A percentile compares a stretch with the other conserved stretches of the same genome.
Conservation (phyloP, 2,329 filamentous ascomycete genomes). For the Tolypocladium paradoxum region DNA sequence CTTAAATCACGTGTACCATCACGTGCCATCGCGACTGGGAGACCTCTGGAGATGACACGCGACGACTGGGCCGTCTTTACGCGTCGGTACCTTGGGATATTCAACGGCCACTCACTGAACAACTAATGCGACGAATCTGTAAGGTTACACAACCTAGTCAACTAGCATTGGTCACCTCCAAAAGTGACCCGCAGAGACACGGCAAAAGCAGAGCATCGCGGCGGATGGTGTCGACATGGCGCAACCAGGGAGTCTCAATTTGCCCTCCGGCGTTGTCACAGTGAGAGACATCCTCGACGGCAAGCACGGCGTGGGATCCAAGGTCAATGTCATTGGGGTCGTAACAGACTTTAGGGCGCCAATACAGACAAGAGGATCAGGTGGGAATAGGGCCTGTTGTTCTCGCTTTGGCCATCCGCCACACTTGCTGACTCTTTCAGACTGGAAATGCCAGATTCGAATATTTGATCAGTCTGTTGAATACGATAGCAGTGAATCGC, state of each 20-base stretch:
- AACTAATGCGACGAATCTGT: neutral
- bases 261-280: constrained; percentile 14
- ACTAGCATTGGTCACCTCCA: too few species aligned
- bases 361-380: constrained; percentile 36
- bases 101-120: neutral
- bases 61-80: neutral
- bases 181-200: too few species aligned
- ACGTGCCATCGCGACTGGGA: constrained; percentile 15
- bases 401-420: neutral
- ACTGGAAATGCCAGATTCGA: constrained; percentile 49
- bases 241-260: neutral
- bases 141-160: neutral
- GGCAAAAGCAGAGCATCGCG: neutral
- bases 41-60: neutral
- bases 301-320: constrained; percentile 12
- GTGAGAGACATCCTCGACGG: constrained; percentile 34
- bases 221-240: neutral
- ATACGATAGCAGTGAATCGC: constrained; percentile 22
- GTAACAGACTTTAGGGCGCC: constrained; percentile 54
- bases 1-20: constrained; percentile 9
- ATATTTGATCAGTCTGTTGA: constrained; percentile 49
- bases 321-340: constrained; percentile 57
- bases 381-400: constrained; percentile 19
- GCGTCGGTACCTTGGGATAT: neutral
- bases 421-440: constrained; percentile 21